Evolutionary conservation across 2,329 filamentous ascomycete genomes (phyloP), one percentile per base, ranked within the genome.

Genomic region (Curvularia sp.): DNA sequence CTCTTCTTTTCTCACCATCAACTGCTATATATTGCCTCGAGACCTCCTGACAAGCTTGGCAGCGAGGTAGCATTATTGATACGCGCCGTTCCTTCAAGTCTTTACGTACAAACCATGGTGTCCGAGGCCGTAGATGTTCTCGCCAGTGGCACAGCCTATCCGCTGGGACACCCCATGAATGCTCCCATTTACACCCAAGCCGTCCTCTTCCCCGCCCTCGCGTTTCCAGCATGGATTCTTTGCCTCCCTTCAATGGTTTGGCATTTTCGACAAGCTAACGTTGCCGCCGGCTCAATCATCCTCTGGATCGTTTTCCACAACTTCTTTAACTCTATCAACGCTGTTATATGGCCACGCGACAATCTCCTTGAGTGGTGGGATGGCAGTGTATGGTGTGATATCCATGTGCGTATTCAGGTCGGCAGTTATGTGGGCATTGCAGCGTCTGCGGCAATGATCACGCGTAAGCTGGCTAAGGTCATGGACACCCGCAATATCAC

Each of bases 301-400:
- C 69, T 80, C 49, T 88, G 85, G 80, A 76, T 84, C 52, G 74
- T 83, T 23, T 56, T 87, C n/a, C 72, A 82, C 57, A 88, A 89
- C 66, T 55, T 87, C 52, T 80, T 84, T 71, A 84, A 81, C 63
- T 80, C 87, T 61, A 74, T 86, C 78, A 90, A 91, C 68, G 80
- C 87, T 1, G 71, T 89, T 49, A 82, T 90, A 59, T 91, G 88
- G 88, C 82, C 83, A 0, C 83, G 80, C 7, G 85, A 88, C 62
- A 78, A 89, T 62, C 67, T 83, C 12, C 36, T 68, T 0, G 71
- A 76, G 5, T 87, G 84, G 82, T 91, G 82, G 81, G 74, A 82
- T 57, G 89, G 89, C 4, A 68, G 72, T 5, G 82, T 81, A 2
- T 82, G 88, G 57, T 91, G 89, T 74, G 88, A 91, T 71, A 77